These are phyloP conservation scores for Colletotrichum noveboracense DNA, from an alignment of 2,329 filamentous ascomycete genomes.

Conservation along the genomic window DNA sequence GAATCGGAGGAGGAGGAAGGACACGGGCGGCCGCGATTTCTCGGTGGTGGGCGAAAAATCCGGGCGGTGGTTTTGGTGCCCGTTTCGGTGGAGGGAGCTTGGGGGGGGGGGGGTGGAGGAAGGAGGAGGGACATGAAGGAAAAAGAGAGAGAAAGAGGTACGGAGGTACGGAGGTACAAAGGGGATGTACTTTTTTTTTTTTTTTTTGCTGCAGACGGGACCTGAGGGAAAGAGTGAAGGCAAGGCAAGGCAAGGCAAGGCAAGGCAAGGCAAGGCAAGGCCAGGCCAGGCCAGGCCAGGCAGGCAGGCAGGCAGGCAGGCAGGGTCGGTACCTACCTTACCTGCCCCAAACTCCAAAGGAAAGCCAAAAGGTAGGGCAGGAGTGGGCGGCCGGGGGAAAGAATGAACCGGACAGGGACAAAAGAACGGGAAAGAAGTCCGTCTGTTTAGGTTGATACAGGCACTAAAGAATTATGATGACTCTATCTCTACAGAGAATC, in stretches of 20 bases:
- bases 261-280: not conserved
- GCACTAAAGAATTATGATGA: not conserved
- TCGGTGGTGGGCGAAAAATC: conserved; percentile 20
- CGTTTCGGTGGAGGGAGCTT: not conserved
- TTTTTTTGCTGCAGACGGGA: not conserved
- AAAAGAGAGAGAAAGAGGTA: not conserved
- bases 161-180: not conserved
- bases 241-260: not conserved
- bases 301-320: not conserved
- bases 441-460: not conserved
- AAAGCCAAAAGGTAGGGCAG: not conserved
- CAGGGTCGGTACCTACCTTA: not conserved
- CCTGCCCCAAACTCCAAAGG: not conserved
- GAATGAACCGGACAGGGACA: not conserved
- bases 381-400: not conserved
- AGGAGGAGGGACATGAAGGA: not conserved
- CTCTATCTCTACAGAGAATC: not conserved
- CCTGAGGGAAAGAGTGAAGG: not conserved
- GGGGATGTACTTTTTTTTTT: not conserved
- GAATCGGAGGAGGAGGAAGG: not conserved
- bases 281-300: not conserved
- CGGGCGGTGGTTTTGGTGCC: conserved; percentile 15
- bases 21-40: conserved; percentile 20
- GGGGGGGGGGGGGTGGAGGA: not conserved
- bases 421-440: not conserved